Evolutionary conservation across 2,329 filamentous ascomycete genomes (phyloP), one percentile per base, ranked within the genome.

Genomic region (Calonectria pseudoturangicola): DNA sequence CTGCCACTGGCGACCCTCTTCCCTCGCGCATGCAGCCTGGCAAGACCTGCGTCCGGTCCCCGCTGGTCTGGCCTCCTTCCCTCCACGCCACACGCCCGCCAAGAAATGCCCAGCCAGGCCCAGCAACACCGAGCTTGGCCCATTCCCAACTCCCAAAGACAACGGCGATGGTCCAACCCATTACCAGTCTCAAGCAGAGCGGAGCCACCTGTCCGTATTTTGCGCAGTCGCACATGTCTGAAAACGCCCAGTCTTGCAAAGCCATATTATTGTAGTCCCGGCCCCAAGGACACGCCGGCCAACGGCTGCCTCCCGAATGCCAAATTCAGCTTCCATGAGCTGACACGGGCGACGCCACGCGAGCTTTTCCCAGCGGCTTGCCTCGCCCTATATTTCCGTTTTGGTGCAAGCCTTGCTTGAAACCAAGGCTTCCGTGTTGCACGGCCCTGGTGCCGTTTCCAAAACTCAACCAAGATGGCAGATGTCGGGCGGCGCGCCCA

Each of bases 11-110:
- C 43, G 50, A 30, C 43, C 45, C 68, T 66, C 62, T 51, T 71
- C 64, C 60, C 69, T 68, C 58, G 70, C 71, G 45, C 77, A 79
- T 78, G 77, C 72, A 78, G 71, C 72, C 72, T 72, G 65, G 74
- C 75, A 79, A 74, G 74, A 45, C 76, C 66, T 76, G 75, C 77
- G 71, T 79, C 75, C 77, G 74, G 75, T 76, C 75, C 72, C 75
- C 73, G 71, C 75, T 71, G 74, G 77, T 73, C 71, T 70, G 51
- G 66, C 68, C 71, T 72, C 60, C 39, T 54, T 54, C 70, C 54
- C 72, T 73, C 72, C 48, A 72, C 73, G 70, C 70, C 66, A 70
- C 48, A 58, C 39, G 13, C 51, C 54, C 69, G 27, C 70, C 70
- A 65, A 66, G 65, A 62, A 51, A 72, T 43, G 58, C 70, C 63